Conservation (phyloP, 2,329 filamentous ascomycete species). For the Zasmidium cellare region DNA sequence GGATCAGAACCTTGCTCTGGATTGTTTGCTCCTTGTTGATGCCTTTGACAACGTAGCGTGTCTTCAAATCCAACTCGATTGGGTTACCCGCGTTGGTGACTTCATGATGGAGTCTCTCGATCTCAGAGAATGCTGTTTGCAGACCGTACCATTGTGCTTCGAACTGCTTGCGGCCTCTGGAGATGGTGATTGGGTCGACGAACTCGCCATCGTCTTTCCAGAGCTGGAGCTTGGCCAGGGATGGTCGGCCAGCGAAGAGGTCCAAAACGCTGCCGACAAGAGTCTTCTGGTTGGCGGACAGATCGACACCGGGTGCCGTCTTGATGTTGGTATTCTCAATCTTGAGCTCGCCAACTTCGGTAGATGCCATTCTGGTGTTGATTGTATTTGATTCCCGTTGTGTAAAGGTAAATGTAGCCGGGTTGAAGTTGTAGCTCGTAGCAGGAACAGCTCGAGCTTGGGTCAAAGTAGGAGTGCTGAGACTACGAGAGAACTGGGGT, state of each 20-base stretch:
- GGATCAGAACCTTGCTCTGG: slow-evolving; percentile 50
- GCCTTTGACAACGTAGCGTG: slow-evolving; percentile 55
- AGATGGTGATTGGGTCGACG: slow-evolving; percentile 59
- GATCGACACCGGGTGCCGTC: slow-evolving; percentile 51
- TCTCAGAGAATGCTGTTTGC: slow-evolving; percentile 58
- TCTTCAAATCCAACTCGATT: slow-evolving; percentile 57
- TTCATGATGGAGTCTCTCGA: slow-evolving; percentile 55
- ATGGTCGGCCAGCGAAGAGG: slow-evolving; percentile 62
- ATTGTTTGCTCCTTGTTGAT: slow-evolving; percentile 54
- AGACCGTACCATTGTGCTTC: slow-evolving; percentile 61
- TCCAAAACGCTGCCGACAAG: slow-evolving; percentile 61
- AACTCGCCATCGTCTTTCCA: slow-evolving; percentile 62
- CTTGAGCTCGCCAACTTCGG: slow-evolving; percentile 37
- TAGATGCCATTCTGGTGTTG: slow-evolving; percentile 1
- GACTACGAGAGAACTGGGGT: slow-evolving; percentile 10
- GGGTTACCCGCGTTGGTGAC: slow-evolving; percentile 60
- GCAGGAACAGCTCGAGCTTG: not conserved
- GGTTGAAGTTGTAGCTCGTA: not conserved
- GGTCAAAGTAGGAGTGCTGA: slow-evolving; percentile 3
- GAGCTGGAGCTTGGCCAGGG: slow-evolving; percentile 58
- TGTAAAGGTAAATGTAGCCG: not conserved
- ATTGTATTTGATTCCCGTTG: not conserved
- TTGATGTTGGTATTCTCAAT: slow-evolving; percentile 59
- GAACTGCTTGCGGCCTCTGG: slow-evolving; percentile 56
- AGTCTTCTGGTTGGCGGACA: slow-evolving; percentile 53